phyloP scores from a whole-genome alignment of 1,139 yeast genomes.

The Blastobotrys capitulatus region DNA sequence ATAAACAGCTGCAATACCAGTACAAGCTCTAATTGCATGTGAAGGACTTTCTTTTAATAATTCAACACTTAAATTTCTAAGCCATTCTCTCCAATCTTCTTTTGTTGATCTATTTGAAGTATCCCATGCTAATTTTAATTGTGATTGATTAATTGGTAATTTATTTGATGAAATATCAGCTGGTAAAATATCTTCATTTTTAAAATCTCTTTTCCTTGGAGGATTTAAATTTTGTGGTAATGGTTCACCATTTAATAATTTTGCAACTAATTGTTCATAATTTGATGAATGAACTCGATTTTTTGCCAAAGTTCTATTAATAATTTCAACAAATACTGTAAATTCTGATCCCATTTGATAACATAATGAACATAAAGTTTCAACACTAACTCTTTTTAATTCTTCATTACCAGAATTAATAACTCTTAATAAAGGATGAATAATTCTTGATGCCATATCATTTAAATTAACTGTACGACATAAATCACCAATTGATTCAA shows the following conservation, averaged over 20 bases:
- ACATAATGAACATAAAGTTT: conserved; percentile 71
- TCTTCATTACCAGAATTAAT: conserved; percentile 58
- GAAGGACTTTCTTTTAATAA: conserved; percentile 89
- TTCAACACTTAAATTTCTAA: conserved; percentile 78
- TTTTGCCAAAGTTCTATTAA: conserved; percentile 61
- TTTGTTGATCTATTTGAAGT: conserved; percentile 81
- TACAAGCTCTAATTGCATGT: conserved; percentile 90
- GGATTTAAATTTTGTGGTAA: conserved; percentile 72
- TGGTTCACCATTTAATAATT: conserved; percentile 81
- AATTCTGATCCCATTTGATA: conserved; percentile 82
- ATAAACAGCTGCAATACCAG: conserved; percentile 82
- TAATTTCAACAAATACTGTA: conserved; percentile 80
- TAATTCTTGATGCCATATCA: conserved; percentile 87
- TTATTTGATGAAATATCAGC: conserved; percentile 72
- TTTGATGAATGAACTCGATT: conserved; percentile 64
- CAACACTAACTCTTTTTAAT: conserved; percentile 59
- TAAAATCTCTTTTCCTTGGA: conserved; percentile 37
- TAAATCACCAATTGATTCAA: conserved; percentile 78
- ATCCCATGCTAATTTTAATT: conserved; percentile 84
- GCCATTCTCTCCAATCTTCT: conserved; percentile 99
- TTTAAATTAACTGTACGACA: conserved; percentile 67
- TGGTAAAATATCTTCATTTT: conserved; percentile 48
- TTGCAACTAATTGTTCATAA: conserved; percentile 76
- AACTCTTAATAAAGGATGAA: conserved; percentile 79
- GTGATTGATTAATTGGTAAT: conserved; percentile 73